phyloP scores from a whole-genome alignment of 805 yeast species.

The Yarrowia osloensis region DNA sequence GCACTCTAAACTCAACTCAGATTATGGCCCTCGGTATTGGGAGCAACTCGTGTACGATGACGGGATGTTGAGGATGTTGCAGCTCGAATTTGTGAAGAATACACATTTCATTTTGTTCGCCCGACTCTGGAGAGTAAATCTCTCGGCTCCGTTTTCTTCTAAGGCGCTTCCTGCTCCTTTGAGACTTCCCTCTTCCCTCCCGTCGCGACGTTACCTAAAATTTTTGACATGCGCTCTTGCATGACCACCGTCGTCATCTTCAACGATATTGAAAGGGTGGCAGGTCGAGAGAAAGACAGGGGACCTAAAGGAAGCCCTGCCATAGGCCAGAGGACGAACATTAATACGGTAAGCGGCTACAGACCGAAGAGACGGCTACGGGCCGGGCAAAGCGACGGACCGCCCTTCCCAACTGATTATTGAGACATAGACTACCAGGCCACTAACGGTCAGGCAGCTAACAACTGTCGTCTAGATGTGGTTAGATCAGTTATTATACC shows the following conservation, averaged over 20 bases:
- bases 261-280: conserved; percentile 3
- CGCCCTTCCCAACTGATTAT: neutral
- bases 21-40: neutral
- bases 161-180: too few relatives aligned
- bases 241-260: conserved; percentile 20
- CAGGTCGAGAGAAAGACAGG: neutral
- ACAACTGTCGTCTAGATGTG: too few relatives aligned
- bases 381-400: too few relatives aligned
- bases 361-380: neutral
- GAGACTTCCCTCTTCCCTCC: neutral
- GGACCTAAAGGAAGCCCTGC: neutral
- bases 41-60: neutral
- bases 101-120: neutral
- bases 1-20: conserved; percentile 11
- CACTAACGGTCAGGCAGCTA: neutral
- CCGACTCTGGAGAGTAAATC: too few relatives aligned
- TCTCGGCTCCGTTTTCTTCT: neutral
- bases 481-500: too few relatives aligned
- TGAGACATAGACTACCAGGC: neutral
- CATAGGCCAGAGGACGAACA: neutral
- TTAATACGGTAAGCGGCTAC: neutral
- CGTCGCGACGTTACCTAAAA: neutral
- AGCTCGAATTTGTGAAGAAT: too few relatives aligned
- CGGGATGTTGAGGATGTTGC: neutral
- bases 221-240: conserved; percentile 13